phyloP scores from a whole-genome alignment of 805 yeast species.

The Suhomyces emberorum region DNA sequence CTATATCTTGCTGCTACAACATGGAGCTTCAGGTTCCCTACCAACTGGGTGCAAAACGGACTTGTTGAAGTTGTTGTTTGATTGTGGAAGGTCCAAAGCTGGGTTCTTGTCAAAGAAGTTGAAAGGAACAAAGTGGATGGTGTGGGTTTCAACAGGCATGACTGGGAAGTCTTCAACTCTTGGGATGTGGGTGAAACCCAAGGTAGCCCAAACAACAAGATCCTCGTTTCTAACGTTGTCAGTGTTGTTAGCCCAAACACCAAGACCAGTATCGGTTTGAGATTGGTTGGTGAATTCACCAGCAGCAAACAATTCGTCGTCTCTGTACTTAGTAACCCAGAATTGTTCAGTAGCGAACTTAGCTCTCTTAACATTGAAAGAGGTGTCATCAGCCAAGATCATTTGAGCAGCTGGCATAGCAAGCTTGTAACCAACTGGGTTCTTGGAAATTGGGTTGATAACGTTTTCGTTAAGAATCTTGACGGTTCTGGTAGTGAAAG shows the following conservation, averaged over 20 bases:
- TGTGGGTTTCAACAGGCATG: constrained; percentile 79
- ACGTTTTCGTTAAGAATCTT: constrained; percentile 72
- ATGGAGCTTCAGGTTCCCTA: constrained; percentile 20
- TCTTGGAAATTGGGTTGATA: constrained; percentile 64
- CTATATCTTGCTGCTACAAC: constrained; percentile 38
- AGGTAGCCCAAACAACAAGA: constrained; percentile 75
- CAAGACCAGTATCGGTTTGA: constrained; percentile 64
- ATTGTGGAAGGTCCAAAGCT: constrained; percentile 72
- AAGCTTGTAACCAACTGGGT: constrained; percentile 75
- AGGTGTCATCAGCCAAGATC: constrained; percentile 62
- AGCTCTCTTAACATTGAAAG: constrained; percentile 70
- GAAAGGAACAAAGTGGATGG: constrained; percentile 60
- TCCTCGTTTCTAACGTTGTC: constrained; percentile 73
- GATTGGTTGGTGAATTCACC: constrained; percentile 88
- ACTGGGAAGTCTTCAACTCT: constrained; percentile 86
- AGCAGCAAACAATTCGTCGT: constrained; percentile 71
- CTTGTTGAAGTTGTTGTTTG: constrained; percentile 65
- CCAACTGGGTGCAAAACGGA: constrained; percentile 40
- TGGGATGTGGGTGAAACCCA: constrained; percentile 80
- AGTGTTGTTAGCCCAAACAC: constrained; percentile 64
- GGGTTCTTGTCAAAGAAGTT: constrained; percentile 79
- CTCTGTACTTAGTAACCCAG: constrained; percentile 79
- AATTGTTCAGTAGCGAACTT: constrained; percentile 71
- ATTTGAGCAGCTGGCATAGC: constrained; percentile 73
- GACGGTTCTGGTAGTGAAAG: constrained; percentile 69